Base-by-base conservation (phyloP, 1,139 yeast genomes). In the Saccharomyces uvarum region DNA sequence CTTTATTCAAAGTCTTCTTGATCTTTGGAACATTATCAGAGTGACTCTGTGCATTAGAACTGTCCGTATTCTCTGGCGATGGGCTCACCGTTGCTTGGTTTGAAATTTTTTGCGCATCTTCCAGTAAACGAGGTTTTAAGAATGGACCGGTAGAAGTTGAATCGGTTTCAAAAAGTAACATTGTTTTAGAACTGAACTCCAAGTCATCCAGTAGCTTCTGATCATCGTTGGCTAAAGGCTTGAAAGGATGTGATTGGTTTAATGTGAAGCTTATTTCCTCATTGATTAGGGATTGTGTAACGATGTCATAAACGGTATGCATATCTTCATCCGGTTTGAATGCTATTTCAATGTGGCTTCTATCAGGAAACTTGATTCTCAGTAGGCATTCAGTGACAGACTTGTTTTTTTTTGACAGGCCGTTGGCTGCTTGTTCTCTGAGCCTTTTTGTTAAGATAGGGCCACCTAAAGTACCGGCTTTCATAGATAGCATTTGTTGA, bases 301-400 rank as follows among this genome's bases (percentile, higher is more conserved):
- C 71, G 51, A 75, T 73, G 1, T 77, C 76, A 57, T 81, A 77
- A 50, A 79, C 73, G 13, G 71, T 66, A 1, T 58, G 51, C 51
- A 75, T 69, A 0, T 72, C 69, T 16, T 74, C 75, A 2, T 61
- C 57, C 47, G 77, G 74, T 24, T 68, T 67, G 50, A 80, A 76
- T 51, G 74, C 70, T n/a, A 78, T 68, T 57, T 81, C 82, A n/a
- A 82, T 64, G 29, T 75, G 73, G 4, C 77, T 67, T 28, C 77
- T 70, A 66, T 82, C 84, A 1, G 86, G 85, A 58, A 82, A 81
- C 57, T 76, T 75, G 32, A 82, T 62, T 51, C 86, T 69, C 9
- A 82, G 70, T 27, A 72, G 69, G 41, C 73, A 65, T n/a, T 67
- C 65, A 2, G 58, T 57, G 2, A 69, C 56, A 6, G 48, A 2